phyloP scores from a whole-genome alignment of 495 filamentous ascomycete genomes.

The Massariosphaeria phaeospora region DNA sequence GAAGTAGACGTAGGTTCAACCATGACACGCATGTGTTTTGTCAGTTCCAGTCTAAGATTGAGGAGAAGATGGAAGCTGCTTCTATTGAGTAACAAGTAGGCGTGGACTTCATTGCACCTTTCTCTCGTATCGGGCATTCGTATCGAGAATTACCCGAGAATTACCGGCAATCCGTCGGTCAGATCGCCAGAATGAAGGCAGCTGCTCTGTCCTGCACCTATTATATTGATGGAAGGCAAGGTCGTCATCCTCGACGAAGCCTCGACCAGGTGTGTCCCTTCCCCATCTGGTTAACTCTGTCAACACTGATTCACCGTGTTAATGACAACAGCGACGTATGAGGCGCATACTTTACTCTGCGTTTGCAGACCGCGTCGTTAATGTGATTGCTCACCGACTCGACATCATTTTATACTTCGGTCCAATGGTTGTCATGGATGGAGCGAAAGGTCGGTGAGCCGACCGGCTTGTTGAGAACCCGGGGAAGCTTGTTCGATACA shows the following conservation, averaged over 20 bases:
- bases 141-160: too few species aligned
- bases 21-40: too few species aligned
- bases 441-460: conserved; percentile 12
- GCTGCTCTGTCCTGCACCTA: conserved; percentile 55
- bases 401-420: conserved; percentile 21
- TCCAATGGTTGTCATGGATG: conserved; percentile 23
- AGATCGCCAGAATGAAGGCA: too few species aligned
- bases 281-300: neutral
- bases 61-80: too few species aligned
- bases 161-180: too few species aligned
- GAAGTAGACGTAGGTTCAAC: too few species aligned
- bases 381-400: conserved; percentile 22
- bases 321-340: conserved; percentile 24
- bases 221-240: conserved; percentile 54
- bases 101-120: too few species aligned
- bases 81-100: too few species aligned
- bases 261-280: conserved; percentile 42
- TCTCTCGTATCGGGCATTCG: too few species aligned
- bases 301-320: conserved; percentile 7
- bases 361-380: conserved; percentile 14
- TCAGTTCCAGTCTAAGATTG: too few species aligned
- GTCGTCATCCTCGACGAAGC: conserved; percentile 58
- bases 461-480: conserved; percentile 10
- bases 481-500: conserved; percentile 8
- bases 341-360: conserved; percentile 15